Percentiles rank a stretch among this genome's conserved stretches.
These are phyloP conservation scores for Apiotrichum domesticum DNA, from an alignment of 1,284 basidiomycete genomes.

Conservation along the genomic window DNA sequence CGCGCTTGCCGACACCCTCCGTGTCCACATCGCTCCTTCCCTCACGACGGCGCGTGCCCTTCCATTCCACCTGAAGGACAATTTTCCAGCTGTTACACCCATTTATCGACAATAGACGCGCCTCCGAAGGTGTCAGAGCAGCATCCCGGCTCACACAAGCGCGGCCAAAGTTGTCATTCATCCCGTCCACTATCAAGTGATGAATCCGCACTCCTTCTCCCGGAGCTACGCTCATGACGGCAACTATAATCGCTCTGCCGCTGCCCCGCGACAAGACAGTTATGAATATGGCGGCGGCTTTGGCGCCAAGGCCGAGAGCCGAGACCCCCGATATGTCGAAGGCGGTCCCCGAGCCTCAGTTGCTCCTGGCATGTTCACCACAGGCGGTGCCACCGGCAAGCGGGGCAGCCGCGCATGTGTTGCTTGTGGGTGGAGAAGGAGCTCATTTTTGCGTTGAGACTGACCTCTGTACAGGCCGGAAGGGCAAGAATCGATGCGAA, in stretches of 20 bases:
- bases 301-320: background rate
- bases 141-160: too few species aligned
- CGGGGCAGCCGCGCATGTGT: slow-evolving; percentile 44
- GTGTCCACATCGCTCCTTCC: too few species aligned
- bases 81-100: too few species aligned
- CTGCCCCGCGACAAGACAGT: background rate
- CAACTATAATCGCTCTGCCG: background rate
- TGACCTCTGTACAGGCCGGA: slow-evolving; percentile 52
- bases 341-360: too few species aligned
- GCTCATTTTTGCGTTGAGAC: background rate
- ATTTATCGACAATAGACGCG: too few species aligned
- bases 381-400: slow-evolving; percentile 26
- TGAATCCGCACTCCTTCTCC: slow-evolving; percentile 16
- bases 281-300: background rate
- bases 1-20: too few species aligned
- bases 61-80: too few species aligned
- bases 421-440: slow-evolving; percentile 31
- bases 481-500: slow-evolving; percentile 89
- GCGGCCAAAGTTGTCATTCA: too few species aligned
- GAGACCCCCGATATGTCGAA: background rate
- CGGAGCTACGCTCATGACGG: background rate
- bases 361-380: slow-evolving; percentile 10
- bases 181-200: background rate
- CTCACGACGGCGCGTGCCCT: too few species aligned
- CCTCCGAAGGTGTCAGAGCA: too few species aligned